Base-by-base conservation (phyloP, 768 basidiomycete species). In the Lentinus tigrinus region DNA sequence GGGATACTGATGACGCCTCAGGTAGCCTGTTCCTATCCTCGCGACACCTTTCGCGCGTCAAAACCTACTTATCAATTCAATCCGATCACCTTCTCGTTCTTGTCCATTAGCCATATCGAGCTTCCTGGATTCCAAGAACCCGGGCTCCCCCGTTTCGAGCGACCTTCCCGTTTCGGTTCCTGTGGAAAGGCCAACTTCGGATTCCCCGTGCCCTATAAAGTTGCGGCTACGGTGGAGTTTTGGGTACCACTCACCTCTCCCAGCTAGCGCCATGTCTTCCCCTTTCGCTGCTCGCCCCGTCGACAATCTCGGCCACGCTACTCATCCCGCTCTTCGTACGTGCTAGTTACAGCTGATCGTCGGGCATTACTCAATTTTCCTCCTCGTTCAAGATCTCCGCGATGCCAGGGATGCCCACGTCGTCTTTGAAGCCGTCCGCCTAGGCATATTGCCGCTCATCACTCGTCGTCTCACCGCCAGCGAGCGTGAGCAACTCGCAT, bases 381-480 rank as follows among this genome's bases (percentile, higher is more conserved):
- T 34, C 17, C 9, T 34, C 26, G 17, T 1, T 3, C 40, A 57
- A 92, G 90, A 91, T 66, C 81, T 91, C 36, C 85, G 89, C 16
- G 88, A 91, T 70, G 87, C 88, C n/a, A 81, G 82, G 59, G 89
- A 92, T 67, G 89, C 89, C 2, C 88, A 91, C 64, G 75, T 86
- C 46, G 74, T 92, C 43, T 78, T 92, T 47, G 89, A 92, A 69
- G 89, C 90, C 8, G 89, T 91, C 50, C 80, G 89, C 27, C 79
- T 82, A 47, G 84, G 84, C 60, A 75, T 87, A 39, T 75, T 91
- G 31, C 89, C 90, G 6, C 74, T 92, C 52, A 83, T 91, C 60
- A 86, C 80, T 57, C 82, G 88, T 19, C 82, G 89, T 9, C 75
- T 92, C n/a, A 80, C 85, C 13, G 76, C 84, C 3, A 83, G 74